Conservation (phyloP, 108 stramenopile species). For the Mediolabrus comicus region DNA sequence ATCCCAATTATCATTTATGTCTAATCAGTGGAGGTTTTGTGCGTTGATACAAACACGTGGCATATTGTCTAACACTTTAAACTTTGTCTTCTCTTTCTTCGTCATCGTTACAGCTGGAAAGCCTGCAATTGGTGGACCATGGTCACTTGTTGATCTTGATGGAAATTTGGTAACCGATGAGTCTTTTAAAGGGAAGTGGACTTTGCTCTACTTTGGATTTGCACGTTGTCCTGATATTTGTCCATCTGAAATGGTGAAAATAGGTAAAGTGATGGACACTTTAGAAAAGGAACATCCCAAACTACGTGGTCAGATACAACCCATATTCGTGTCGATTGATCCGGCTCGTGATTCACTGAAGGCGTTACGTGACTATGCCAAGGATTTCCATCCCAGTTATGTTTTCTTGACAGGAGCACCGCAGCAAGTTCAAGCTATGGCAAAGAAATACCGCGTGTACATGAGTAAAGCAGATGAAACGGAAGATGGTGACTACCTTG, state of each 20-base stretch:
- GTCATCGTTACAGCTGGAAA: slow-evolving; percentile 69
- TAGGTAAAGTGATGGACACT: slow-evolving; percentile 91
- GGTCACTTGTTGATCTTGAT: slow-evolving; percentile 86
- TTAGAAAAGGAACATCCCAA: slow-evolving; percentile 78
- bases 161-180: slow-evolving; percentile 84
- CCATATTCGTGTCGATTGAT: slow-evolving; percentile 97
- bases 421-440: slow-evolving; percentile 92
- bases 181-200: slow-evolving; percentile 86
- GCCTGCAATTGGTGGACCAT: slow-evolving; percentile 88
- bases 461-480: slow-evolving; percentile 92
- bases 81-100: neutral
- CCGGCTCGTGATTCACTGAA: slow-evolving; percentile 95
- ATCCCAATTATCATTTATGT: no score
- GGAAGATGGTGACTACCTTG: slow-evolving; percentile 98
- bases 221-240: slow-evolving; percentile 99
- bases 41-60: neutral
- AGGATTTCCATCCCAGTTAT: slow-evolving; percentile 95
- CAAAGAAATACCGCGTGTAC: slow-evolving; percentile 98
- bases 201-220: slow-evolving; percentile 99
- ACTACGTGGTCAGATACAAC: slow-evolving; percentile 71
- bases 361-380: slow-evolving; percentile 89
- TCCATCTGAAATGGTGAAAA: slow-evolving; percentile 98
- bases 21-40: neutral
- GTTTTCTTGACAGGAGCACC: slow-evolving; percentile 93
- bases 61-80: neutral